Evolutionary conservation across 225 moss, liverwort and hornwort species (phyloP), one percentile per base, ranked within the genome.

Genomic region (Bryoerythrophyllum caledonicum): DNA sequence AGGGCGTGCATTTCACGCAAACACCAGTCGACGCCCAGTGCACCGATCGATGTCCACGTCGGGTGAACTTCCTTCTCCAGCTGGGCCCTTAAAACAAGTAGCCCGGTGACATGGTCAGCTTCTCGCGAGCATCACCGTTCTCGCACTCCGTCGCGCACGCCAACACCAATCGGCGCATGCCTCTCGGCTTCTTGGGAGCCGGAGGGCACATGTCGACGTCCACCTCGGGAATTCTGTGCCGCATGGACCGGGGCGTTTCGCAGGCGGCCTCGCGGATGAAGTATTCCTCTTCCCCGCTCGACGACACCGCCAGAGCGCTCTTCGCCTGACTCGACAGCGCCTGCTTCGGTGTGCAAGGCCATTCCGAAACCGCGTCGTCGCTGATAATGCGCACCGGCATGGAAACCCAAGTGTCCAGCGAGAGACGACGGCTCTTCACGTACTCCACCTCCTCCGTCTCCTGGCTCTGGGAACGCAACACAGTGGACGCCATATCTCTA

Each of bases 181-280:
- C 60, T 16, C 71, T 65, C 4, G 71, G 71, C 76, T 76, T 81
- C 51, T 71, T 76, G 0, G 81, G 76, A 25, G 81, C 81, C 2
- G 71, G 76, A 41, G 72, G 81, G 60, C 81, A 81, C 21, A 72
- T 32, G 8, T 65, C 75, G 26, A 75, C n/a, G 21, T 81, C 76
- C 37, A 81, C 81, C 12, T 53, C 72, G 0, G 65, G 66, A 51
- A 76, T 76, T 61, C 52, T 81, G 66, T 76, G 38, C 48, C 72
- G 71, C 60, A 23, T 72, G 7, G 81, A 55, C 26, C 53, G 60
- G 40, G 76, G 76, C 1, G 76, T 81, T 28, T 30, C 53, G 26
- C 71, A 81, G 10, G 35, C 71, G 1, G 59, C 41, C 20, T 35
- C 75, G 1, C 65, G 48, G 7, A 10, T 24, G 5, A 58, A 46